These are phyloP conservation scores for Diplotaxis tenuifolia DNA, from an alignment of 345 rosid genomes.

Conservation along the genomic window DNA sequence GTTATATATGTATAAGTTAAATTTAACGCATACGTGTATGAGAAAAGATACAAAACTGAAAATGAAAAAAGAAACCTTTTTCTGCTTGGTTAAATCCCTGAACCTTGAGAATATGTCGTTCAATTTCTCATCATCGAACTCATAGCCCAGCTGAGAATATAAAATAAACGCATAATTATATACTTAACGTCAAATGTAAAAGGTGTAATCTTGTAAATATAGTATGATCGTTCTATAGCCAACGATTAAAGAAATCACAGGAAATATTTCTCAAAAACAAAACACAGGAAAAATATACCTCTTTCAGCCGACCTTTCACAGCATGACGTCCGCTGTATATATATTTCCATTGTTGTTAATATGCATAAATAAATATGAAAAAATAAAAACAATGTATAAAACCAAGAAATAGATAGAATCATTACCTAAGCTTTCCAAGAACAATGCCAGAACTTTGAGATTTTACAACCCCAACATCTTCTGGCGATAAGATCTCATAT, in stretches of 20 bases:
- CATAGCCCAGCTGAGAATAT: slow-evolving; percentile 70
- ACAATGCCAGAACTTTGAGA: no score
- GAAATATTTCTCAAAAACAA: slow-evolving; percentile 42
- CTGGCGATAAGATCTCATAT: no score
- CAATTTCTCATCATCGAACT: slow-evolving; percentile 63
- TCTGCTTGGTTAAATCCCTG: slow-evolving; percentile 76
- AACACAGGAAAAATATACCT: slow-evolving; percentile 14
- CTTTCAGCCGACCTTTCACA: no score
- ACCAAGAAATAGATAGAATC: no score
- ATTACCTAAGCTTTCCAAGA: no score
- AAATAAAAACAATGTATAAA: no score
- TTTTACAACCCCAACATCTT: no score
- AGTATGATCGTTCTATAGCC: background rate
- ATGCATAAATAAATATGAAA: no score
- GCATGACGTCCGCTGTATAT: no score
- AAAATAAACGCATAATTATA: background rate
- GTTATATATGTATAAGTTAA: background rate
- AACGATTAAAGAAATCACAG: background rate
- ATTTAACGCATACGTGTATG: background rate
- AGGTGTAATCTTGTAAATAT: background rate
- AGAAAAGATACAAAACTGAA: background rate
- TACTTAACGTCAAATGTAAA: background rate
- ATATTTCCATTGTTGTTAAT: no score
- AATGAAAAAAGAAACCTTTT: slow-evolving; percentile 49
- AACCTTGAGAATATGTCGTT: slow-evolving; percentile 66